Evolutionary conservation across 2,329 filamentous ascomycete species (phyloP).

Genomic region (Fusarium annulatum): DNA sequence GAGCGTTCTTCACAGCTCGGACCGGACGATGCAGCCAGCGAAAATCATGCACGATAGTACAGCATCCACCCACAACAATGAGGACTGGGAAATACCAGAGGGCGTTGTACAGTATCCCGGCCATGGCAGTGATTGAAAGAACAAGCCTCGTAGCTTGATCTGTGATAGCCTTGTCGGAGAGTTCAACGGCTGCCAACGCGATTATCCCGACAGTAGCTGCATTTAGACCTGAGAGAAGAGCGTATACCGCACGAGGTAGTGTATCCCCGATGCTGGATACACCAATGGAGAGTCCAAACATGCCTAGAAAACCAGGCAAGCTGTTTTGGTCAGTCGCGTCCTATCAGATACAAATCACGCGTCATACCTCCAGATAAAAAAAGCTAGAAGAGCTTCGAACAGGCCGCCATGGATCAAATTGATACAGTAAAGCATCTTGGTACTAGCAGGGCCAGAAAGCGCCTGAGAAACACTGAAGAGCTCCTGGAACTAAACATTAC

Average conservation of each 20-base stretch:
- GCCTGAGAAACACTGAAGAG: slow-evolving; percentile 77
- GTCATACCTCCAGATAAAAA: slow-evolving; percentile 72
- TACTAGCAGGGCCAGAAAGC: slow-evolving; percentile 74
- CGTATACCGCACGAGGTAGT: slow-evolving; percentile 72
- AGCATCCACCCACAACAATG: not conserved
- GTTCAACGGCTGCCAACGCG: slow-evolving; percentile 74
- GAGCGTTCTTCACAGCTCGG: accelerated
- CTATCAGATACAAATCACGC: too few species aligned
- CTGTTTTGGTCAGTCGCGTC: slow-evolving; percentile 40
- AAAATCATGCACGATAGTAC: not conserved
- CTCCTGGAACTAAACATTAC: slow-evolving; percentile 70
- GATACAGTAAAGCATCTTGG: slow-evolving; percentile 78
- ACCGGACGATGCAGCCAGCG: slow-evolving; percentile 55
- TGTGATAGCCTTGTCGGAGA: slow-evolving; percentile 74
- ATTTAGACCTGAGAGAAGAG: slow-evolving; percentile 77
- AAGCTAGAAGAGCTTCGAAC: slow-evolving; percentile 65
- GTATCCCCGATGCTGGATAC: slow-evolving; percentile 68
- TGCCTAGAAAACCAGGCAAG: slow-evolving; percentile 75
- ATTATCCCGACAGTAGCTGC: slow-evolving; percentile 78
- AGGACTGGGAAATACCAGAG: slow-evolving; percentile 80
- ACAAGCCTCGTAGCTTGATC: slow-evolving; percentile 71
- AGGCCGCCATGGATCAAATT: slow-evolving; percentile 72
- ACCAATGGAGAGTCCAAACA: slow-evolving; percentile 75
- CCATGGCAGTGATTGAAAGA: slow-evolving; percentile 71
- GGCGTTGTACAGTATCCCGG: slow-evolving; percentile 76